Conservation (phyloP, 768 basidiomycete genomes). For the Suillus variegatus region DNA sequence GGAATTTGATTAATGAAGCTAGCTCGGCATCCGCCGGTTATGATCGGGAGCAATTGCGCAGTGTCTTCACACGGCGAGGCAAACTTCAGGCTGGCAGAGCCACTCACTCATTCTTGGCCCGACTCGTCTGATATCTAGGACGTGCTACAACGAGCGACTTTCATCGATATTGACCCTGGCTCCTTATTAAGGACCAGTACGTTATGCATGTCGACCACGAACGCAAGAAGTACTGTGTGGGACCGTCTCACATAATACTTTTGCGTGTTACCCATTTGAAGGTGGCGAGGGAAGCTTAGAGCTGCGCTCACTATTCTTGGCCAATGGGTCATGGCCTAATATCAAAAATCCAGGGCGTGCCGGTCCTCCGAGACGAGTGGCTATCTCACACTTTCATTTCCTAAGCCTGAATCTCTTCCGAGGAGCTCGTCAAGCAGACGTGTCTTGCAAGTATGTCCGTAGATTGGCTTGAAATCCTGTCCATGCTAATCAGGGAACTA, state of each 20-base stretch:
- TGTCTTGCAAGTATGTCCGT: background rate
- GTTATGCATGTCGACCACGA: background rate
- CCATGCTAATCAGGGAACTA: background rate
- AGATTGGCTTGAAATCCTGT: background rate
- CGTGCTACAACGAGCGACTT: too few relatives aligned
- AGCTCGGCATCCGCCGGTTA: background rate
- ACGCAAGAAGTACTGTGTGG: background rate
- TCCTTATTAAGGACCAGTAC: too few relatives aligned
- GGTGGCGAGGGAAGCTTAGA: background rate
- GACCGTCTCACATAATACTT: background rate
- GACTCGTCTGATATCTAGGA: too few relatives aligned
- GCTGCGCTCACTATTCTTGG: background rate
- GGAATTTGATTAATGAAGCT: background rate
- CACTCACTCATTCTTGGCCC: too few relatives aligned
- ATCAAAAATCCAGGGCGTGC: background rate
- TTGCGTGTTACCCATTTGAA: background rate
- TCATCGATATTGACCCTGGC: too few relatives aligned
- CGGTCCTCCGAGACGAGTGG: background rate
- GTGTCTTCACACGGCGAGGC: too few relatives aligned
- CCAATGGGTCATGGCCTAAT: background rate
- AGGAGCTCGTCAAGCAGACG: background rate
- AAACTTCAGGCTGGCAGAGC: too few relatives aligned
- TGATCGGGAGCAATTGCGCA: background rate
- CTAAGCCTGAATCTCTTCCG: background rate
- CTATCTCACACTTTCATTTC: background rate